phyloP scores from a whole-genome alignment of 306 rosid species.

The Glycine soja region DNA sequence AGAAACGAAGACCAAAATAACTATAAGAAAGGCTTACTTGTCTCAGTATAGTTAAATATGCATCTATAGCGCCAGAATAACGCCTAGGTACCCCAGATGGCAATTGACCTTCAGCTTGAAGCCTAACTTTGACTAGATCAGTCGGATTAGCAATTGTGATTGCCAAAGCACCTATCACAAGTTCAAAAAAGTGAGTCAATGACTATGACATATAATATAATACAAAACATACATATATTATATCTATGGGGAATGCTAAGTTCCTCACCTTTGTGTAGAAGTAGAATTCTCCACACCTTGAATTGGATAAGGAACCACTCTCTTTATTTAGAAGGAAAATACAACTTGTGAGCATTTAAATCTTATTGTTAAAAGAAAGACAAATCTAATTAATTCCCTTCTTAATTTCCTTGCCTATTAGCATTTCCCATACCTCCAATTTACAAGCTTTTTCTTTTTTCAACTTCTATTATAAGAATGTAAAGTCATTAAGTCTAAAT shows the following conservation, averaged over 20 bases:
- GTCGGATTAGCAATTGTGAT: slow-evolving; percentile 90
- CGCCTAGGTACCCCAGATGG: slow-evolving; percentile 90
- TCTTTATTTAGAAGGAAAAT: slow-evolving; percentile 31
- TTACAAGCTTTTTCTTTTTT: neutral
- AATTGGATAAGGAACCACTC: slow-evolving; percentile 29
- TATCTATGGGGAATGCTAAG: slow-evolving; percentile 33
- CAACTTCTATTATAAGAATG: slow-evolving; percentile 9
- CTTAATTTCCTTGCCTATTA: slow-evolving; percentile 3
- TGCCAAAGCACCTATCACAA: slow-evolving; percentile 84
- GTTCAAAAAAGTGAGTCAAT: slow-evolving; percentile 29
- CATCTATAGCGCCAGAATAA: slow-evolving; percentile 88
- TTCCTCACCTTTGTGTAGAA: slow-evolving; percentile 33
- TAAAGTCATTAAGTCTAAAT: slow-evolving; percentile 26
- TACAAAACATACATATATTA: neutral
- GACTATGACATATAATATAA: slow-evolving; percentile 18
- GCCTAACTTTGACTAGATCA: slow-evolving; percentile 94
- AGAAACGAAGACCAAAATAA: neutral
- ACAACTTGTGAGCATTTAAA: slow-evolving; percentile 27
- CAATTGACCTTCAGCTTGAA: slow-evolving; percentile 89
- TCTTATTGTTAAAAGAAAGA: neutral
- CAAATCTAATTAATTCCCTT: slow-evolving; percentile 30
- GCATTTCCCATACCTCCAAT: slow-evolving; percentile 29
- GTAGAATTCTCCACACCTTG: slow-evolving; percentile 32
- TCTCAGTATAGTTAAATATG: slow-evolving; percentile 75
- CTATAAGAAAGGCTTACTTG: slow-evolving; percentile 62